Conservation (phyloP, 2,329 filamentous ascomycete genomes). For the Pseudogymnoascus sp. region DNA sequence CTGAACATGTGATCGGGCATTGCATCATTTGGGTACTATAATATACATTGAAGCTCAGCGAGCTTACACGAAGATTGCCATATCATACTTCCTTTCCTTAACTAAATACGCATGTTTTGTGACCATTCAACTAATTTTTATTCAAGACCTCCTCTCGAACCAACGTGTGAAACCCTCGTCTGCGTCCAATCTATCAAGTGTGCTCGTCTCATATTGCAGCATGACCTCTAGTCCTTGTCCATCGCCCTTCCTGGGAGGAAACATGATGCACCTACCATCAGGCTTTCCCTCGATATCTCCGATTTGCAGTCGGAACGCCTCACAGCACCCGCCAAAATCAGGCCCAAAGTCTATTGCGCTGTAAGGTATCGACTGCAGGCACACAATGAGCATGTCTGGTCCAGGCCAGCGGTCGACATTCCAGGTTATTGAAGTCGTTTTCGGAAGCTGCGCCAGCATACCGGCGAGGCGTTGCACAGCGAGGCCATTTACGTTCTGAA, state of each 20-base stretch:
- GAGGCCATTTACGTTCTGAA: background rate
- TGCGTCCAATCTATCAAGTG: background rate
- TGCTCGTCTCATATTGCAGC: background rate
- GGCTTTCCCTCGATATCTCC: constrained; percentile 6
- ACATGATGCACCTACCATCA: constrained; percentile 6
- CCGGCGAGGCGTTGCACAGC: background rate
- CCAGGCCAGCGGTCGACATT: constrained; percentile 8
- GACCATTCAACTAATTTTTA: background rate
- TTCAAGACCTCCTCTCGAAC: background rate
- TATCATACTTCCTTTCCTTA: background rate
- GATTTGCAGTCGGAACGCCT: background rate
- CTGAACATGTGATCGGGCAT: background rate
- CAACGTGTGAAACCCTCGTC: background rate
- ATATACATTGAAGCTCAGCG: background rate
- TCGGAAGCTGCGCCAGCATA: background rate
- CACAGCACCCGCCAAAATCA: background rate
- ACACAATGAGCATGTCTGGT: constrained; percentile 9
- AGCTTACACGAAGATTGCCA: background rate
- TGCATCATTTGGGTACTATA: background rate
- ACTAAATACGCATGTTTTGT: background rate
- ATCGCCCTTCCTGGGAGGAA: background rate
- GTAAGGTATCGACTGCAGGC: background rate
- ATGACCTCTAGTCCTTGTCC: background rate
- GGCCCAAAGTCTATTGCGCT: background rate
- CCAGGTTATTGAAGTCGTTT: constrained; percentile 2